phyloP scores from a whole-genome alignment of 441 rosid genomes.

The Eutrema salsugineum region DNA sequence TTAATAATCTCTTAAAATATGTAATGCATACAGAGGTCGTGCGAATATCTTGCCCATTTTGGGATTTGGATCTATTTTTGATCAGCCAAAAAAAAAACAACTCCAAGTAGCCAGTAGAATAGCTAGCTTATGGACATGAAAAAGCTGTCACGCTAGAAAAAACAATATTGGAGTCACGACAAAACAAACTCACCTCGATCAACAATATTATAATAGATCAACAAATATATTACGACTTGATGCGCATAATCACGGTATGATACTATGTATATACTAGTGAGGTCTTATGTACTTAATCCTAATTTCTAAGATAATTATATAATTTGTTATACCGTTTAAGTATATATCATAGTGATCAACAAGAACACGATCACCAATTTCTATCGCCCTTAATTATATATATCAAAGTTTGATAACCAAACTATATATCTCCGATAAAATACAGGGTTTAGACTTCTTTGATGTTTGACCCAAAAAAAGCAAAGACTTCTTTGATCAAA shows the following conservation, averaged over 20 bases:
- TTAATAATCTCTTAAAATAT: neutral
- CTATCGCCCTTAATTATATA: too few relatives aligned
- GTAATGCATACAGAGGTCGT: slow-evolving; percentile 15
- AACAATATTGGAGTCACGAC: slow-evolving; percentile 1
- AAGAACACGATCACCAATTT: neutral
- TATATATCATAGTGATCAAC: neutral
- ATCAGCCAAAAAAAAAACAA: neutral
- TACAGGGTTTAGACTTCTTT: too few relatives aligned
- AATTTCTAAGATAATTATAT: neutral
- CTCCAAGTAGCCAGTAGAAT: neutral
- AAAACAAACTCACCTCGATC: slow-evolving; percentile 10
- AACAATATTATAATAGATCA: neutral
- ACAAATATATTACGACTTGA: neutral
- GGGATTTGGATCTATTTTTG: neutral
- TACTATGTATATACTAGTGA: neutral
- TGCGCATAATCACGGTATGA: neutral
- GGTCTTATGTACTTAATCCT: neutral
- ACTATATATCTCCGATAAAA: too few relatives aligned
- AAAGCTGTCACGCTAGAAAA: slow-evolving; percentile 5
- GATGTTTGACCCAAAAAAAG: too few relatives aligned
- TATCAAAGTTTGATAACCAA: too few relatives aligned
- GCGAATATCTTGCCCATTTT: slow-evolving; percentile 20
- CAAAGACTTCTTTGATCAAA: neutral
- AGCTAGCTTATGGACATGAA: neutral
- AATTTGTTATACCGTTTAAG: too few relatives aligned